These are phyloP conservation scores for Gossypium davidsonii DNA, from an alignment of 441 rosid genomes.

Conservation along the genomic window DNA sequence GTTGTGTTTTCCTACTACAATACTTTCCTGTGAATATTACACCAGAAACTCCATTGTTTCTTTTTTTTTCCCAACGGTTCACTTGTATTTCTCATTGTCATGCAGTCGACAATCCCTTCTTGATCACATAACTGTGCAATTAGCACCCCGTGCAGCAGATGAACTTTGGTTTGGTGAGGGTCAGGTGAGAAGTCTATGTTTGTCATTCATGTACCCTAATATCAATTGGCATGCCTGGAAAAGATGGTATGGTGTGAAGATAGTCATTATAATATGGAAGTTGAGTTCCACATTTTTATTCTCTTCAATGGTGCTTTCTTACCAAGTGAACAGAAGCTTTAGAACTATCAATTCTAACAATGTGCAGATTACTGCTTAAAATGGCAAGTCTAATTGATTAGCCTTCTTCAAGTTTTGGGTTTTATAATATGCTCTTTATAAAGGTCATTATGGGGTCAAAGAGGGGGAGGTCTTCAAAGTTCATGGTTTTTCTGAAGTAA, in stretches of 20 bases:
- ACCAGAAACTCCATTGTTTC: not conserved
- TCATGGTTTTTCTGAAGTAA: not conserved
- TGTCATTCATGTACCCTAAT: not conserved
- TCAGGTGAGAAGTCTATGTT: slow-evolving; percentile 51
- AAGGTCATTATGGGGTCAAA: not conserved
- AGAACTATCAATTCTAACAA: not conserved
- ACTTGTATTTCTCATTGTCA: slow-evolving; percentile 11
- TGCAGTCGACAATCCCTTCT: slow-evolving; percentile 78
- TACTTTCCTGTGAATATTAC: not conserved
- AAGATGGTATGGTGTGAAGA: not conserved
- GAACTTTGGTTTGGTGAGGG: slow-evolving; percentile 82
- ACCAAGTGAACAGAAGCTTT: not conserved
- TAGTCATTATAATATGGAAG: not conserved
- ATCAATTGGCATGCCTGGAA: not conserved
- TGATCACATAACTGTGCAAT: slow-evolving; percentile 89
- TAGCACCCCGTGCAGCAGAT: slow-evolving; percentile 95
- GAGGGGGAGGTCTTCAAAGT: not conserved
- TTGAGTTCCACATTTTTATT: not conserved
- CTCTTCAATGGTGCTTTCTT: not conserved
- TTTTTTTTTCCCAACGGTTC: not conserved
- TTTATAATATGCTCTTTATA: not conserved
- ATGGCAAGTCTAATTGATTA: not conserved
- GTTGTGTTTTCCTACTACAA: not conserved
- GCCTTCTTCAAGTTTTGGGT: not conserved
- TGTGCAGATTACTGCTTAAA: not conserved